A percentile compares a stretch with the other conserved stretches of the same genome.
Evolutionary conservation across 169 alveolate genomes (phyloP).

Genomic region (Miamiensis avidus): DNA sequence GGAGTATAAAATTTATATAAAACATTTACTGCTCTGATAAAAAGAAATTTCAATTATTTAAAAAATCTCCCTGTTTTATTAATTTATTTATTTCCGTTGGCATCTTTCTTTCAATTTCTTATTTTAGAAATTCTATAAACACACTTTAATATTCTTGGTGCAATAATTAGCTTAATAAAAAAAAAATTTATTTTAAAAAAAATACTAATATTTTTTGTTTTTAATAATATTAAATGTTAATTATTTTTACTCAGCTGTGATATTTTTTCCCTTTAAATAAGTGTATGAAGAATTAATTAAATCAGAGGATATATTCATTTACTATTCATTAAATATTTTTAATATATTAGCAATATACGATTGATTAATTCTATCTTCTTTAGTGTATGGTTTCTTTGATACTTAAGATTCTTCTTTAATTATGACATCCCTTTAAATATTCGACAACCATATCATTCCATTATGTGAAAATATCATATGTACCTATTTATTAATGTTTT

Average conservation of each 20-base stretch:
- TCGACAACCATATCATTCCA: conserved; percentile 21
- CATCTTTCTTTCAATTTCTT: conserved; percentile 5
- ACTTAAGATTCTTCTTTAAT: conserved; percentile 18
- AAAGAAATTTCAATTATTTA: neutral
- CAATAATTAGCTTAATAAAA: conserved; percentile 2
- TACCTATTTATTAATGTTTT: neutral
- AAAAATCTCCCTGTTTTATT: conserved; percentile 22
- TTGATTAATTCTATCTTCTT: conserved; percentile 7
- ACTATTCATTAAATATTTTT: conserved; percentile 4
- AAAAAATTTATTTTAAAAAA: neutral
- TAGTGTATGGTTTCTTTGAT: conserved; percentile 6
- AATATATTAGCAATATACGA: conserved; percentile 12
- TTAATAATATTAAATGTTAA: neutral
- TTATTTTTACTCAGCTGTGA: conserved; percentile 3
- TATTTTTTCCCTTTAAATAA: neutral
- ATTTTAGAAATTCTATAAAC: neutral
- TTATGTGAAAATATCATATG: conserved; percentile 24
- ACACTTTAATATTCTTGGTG: neutral
- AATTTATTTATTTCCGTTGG: conserved; percentile 28
- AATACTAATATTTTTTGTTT: too few relatives aligned
- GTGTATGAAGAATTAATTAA: conserved; percentile 5
- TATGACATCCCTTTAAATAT: conserved; percentile 5
- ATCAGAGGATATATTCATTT: conserved; percentile 14
- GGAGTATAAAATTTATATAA: too few relatives aligned
- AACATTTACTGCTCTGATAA: too few relatives aligned